Conservation (phyloP, 805 yeast species). For the Candida michaelii region DNA sequence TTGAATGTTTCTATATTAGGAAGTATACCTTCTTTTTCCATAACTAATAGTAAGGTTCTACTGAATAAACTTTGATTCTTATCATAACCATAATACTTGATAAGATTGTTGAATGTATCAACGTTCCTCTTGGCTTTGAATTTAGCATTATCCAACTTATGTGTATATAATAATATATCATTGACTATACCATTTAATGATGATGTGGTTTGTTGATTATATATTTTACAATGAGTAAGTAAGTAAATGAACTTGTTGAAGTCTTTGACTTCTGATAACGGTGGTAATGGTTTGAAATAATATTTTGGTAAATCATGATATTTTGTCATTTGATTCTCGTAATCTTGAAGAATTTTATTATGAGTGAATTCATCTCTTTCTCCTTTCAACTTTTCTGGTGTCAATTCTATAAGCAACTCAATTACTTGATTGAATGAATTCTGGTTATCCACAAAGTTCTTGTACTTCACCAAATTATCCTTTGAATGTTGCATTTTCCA, state of each 20-base stretch:
- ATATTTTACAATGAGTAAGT: slow-evolving; percentile 34
- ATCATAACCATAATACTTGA: slow-evolving; percentile 39
- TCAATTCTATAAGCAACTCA: slow-evolving; percentile 27
- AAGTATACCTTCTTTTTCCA: slow-evolving; percentile 41
- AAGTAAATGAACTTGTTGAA: slow-evolving; percentile 37
- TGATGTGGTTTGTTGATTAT: slow-evolving; percentile 33
- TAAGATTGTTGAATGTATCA: slow-evolving; percentile 39
- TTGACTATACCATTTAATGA: slow-evolving; percentile 36
- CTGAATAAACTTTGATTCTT: slow-evolving; percentile 43
- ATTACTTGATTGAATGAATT: slow-evolving; percentile 33
- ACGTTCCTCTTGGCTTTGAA: slow-evolving; percentile 32
- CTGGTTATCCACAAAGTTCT: slow-evolving; percentile 28
- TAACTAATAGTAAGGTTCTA: slow-evolving; percentile 37
- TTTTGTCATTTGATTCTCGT: slow-evolving; percentile 9
- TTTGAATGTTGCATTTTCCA: slow-evolving; percentile 25
- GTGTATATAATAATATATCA: slow-evolving; percentile 38
- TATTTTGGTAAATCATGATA: slow-evolving; percentile 20
- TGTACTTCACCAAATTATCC: slow-evolving; percentile 18
- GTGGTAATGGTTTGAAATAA: slow-evolving; percentile 33
- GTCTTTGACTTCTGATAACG: slow-evolving; percentile 27
- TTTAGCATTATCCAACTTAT: slow-evolving; percentile 29
- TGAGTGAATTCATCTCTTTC: slow-evolving; percentile 15
- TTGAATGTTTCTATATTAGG: slow-evolving; percentile 43
- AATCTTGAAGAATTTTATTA: slow-evolving; percentile 17
- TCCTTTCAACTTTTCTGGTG: slow-evolving; percentile 30